Percentiles rank a stretch among this genome's conserved stretches.
Conservation (phyloP, 805 yeast species). For the Wickerhamomyces ciferrii region DNA sequence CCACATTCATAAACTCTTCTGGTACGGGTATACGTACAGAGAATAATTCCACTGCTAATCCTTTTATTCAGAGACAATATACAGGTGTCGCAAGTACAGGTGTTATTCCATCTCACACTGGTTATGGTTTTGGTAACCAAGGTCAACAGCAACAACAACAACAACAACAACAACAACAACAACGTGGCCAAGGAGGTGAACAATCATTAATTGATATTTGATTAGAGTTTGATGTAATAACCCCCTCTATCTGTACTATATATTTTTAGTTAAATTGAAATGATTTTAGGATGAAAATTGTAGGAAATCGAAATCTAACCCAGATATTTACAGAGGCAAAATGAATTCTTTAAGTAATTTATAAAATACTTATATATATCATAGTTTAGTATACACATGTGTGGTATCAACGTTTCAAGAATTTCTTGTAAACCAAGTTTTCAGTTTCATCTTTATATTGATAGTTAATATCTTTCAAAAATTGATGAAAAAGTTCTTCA, state of each 20-base stretch:
- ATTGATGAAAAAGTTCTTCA: conserved; percentile 56
- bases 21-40: conserved; percentile 64
- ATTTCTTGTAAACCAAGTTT: conserved; percentile 79
- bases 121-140: conserved; percentile 91
- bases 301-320: no score
- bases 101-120: conserved; percentile 81
- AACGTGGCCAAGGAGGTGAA: conserved; percentile 11
- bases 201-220: conserved; percentile 24
- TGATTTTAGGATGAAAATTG: no score
- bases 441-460: conserved; percentile 76
- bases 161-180: conserved; percentile 13
- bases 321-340: no score
- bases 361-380: no score
- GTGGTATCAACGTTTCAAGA: conserved; percentile 43
- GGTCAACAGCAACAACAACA: conserved; percentile 17
- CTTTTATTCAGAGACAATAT: conserved; percentile 56
- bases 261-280: no score
- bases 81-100: conserved; percentile 64
- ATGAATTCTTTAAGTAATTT: no score
- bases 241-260: no score
- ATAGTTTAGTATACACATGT: no score
- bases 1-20: conserved; percentile 77
- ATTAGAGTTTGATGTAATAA: neutral
- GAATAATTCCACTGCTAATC: conserved; percentile 27
- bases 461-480: conserved; percentile 71